A percentile compares a stretch with the other conserved stretches of the same genome.
These are phyloP conservation scores for Malus hybrid DNA, from an alignment of 331 rosid genomes.

Conservation along the genomic window DNA sequence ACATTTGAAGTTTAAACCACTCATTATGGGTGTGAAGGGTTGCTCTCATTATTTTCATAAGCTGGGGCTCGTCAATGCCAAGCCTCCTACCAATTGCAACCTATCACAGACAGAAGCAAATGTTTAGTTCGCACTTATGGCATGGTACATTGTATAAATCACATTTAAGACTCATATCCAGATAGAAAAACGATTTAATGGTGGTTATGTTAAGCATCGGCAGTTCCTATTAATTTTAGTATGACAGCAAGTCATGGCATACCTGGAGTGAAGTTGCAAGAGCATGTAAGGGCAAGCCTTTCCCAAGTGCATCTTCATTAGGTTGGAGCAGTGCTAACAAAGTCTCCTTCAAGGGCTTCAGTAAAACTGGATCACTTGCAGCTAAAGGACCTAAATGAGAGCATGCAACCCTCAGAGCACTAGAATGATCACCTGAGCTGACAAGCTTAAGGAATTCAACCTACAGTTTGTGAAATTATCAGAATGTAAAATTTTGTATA, in stretches of 20 bases:
- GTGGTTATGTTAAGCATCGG: not conserved
- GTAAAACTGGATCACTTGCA: constrained; percentile 62
- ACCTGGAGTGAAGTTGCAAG: constrained; percentile 97
- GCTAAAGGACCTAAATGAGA: constrained; percentile 93
- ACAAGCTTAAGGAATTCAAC: constrained; percentile 97
- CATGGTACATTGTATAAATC: not conserved
- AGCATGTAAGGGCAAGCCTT: constrained; percentile 80
- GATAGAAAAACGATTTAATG: not conserved
- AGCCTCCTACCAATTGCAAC: constrained; percentile 88
- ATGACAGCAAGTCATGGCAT: constrained; percentile 6
- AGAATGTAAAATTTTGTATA: constrained; percentile 1
- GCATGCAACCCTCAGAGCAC: constrained; percentile 85
- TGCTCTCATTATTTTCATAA: constrained; percentile 84
- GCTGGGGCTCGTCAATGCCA: constrained; percentile 94
- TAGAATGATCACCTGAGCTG: constrained; percentile 67
- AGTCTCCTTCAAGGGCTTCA: constrained; percentile 90
- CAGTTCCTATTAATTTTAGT: constrained; percentile 3
- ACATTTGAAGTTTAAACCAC: constrained; percentile 98
- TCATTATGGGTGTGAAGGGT: constrained; percentile 75
- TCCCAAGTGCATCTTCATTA: constrained; percentile 62
- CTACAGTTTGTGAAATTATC: constrained; percentile 35
- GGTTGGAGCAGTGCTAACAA: constrained; percentile 77
- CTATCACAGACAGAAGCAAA: constrained; percentile 30
- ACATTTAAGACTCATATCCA: not conserved
- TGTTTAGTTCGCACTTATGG: not conserved